These are phyloP conservation scores for Lactarius vividus DNA, from an alignment of 768 basidiomycete genomes.

Conservation along the genomic window DNA sequence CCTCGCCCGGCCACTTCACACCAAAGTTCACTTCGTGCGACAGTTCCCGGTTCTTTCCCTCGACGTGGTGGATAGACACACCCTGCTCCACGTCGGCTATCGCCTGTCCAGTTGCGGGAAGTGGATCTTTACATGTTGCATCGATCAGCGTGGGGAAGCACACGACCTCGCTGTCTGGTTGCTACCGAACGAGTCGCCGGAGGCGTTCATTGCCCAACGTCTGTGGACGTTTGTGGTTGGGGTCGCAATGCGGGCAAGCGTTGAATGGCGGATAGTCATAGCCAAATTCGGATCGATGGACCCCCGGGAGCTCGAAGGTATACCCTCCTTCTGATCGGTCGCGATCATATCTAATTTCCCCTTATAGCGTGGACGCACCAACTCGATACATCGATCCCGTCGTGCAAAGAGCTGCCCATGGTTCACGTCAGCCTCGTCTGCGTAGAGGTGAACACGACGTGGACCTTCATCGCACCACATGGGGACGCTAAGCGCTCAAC, in stretches of 20 bases:
- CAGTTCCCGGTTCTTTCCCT: slow-evolving; percentile 42
- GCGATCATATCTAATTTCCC: neutral
- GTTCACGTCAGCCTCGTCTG: slow-evolving; percentile 60
- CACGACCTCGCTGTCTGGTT: slow-evolving; percentile 69
- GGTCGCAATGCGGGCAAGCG: slow-evolving; percentile 59
- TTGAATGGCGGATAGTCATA: slow-evolving; percentile 81
- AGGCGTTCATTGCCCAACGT: slow-evolving; percentile 51
- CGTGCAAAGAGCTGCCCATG: slow-evolving; percentile 44
- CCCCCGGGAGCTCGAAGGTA: slow-evolving; percentile 63
- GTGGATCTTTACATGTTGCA: slow-evolving; percentile 73
- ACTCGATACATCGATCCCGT: slow-evolving; percentile 42
- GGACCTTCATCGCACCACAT: slow-evolving; percentile 50
- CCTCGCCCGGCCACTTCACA: slow-evolving; percentile 47
- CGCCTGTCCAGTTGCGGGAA: slow-evolving; percentile 60
- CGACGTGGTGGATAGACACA: slow-evolving; percentile 56
- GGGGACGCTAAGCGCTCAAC: slow-evolving; percentile 28
- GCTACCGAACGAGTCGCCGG: slow-evolving; percentile 48
- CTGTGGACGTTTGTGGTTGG: slow-evolving; percentile 70
- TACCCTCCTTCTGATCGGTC: slow-evolving; percentile 29
- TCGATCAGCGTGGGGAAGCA: slow-evolving; percentile 77
- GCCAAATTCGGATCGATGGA: slow-evolving; percentile 63
- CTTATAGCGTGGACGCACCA: slow-evolving; percentile 63
- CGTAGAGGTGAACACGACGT: slow-evolving; percentile 56
- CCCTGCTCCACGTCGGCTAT: slow-evolving; percentile 77
- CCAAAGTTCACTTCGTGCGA: slow-evolving; percentile 39